Base-by-base conservation (phyloP, 1,284 basidiomycete species). In the Melampsora americana region DNA sequence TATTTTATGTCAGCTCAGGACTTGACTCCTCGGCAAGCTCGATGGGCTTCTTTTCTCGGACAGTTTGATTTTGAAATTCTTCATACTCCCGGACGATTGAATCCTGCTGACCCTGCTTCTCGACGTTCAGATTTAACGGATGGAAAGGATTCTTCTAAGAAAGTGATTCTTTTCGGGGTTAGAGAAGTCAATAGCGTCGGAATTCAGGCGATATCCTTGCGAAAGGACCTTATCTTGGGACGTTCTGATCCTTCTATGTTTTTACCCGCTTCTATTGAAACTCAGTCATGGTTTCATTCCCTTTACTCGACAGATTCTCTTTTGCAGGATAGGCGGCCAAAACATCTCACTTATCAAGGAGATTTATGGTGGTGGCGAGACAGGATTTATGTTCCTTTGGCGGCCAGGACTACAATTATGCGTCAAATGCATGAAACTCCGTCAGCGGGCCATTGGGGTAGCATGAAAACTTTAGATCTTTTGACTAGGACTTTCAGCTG, bases 91-190 rank as follows among this genome's bases (percentile, higher is more conserved):
- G n/a, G n/a, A n/a, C n/a, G n/a, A n/a, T n/a, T n/a, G n/a, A n/a
- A n/a, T n/a, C n/a, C n/a, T n/a, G n/a, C n/a, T n/a, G n/a, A n/a
- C 30, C 30, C n/a, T 1, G 61, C 71, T 23, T 65, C 44, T 23
- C 11, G 69, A 18, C 56, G 69, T 23, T 32, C 60, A 7, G 60
- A 71, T 48, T 71, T 7, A 48, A 20, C 46, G 20, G 46, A 11
- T 11, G 20, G 20, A 11, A 11, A 20, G 20, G 11, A 11, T 48
- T 11, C 46, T 11, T 11, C 11, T 20, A 11, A 20, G 11, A 20
- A 11, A 11, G 46, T 48, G 46, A 11, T 48, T 20, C 20, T 48
- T 48, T 20, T 48, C 46, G 46, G 11, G 11, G 46, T 48, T 48
- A 11, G 11, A 48, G 20, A 11, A 11, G 11, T 48, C 11, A 48